Conservation (phyloP, 2,329 filamentous ascomycete species). For the Fusarium haematococcum region DNA sequence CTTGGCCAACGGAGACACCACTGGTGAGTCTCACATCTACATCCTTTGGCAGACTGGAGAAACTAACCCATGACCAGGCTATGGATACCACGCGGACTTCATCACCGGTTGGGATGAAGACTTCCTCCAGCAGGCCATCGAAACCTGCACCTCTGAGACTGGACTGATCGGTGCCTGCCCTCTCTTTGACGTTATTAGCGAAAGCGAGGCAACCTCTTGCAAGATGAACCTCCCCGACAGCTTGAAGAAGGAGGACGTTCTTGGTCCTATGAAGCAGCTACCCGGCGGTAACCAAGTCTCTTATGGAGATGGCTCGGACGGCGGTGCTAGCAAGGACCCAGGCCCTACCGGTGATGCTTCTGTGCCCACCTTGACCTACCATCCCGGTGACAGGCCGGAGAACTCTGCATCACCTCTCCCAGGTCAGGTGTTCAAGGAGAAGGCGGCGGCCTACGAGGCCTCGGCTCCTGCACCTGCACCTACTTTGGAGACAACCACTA, state of each 20-base stretch:
- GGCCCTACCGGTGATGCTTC: slow-evolving; percentile 17
- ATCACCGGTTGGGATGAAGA: slow-evolving; percentile 80
- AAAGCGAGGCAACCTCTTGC: slow-evolving; percentile 71
- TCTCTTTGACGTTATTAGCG: slow-evolving; percentile 76
- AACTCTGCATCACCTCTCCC: slow-evolving; percentile 51
- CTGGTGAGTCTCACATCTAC: slow-evolving; percentile 61
- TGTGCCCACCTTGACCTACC: slow-evolving; percentile 49
- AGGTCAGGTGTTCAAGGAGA: slow-evolving; percentile 58
- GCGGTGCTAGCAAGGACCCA: slow-evolving; percentile 15
- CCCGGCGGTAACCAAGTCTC: slow-evolving; percentile 72
- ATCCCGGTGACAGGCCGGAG: slow-evolving; percentile 50
- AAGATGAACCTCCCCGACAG: slow-evolving; percentile 67
- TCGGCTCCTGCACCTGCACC: slow-evolving; percentile 32
- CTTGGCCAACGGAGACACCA: slow-evolving; percentile 81
- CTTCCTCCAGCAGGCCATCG: slow-evolving; percentile 78
- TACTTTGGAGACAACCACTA: slow-evolving; percentile 11
- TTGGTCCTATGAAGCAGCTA: slow-evolving; percentile 67
- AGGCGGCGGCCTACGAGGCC: slow-evolving; percentile 34
- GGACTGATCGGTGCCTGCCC: slow-evolving; percentile 80
- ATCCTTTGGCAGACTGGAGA: slow-evolving; percentile 61
- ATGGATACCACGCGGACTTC: slow-evolving; percentile 84
- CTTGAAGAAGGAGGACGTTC: slow-evolving; percentile 70
- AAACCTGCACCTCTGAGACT: slow-evolving; percentile 78
- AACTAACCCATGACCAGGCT: slow-evolving; percentile 79
- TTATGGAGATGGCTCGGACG: slow-evolving; percentile 41